Percentiles rank a stretch among this genome's conserved stretches.
Conservation (phyloP, 1,139 yeast genomes). For the Eremothecium sinecaudum region DNA sequence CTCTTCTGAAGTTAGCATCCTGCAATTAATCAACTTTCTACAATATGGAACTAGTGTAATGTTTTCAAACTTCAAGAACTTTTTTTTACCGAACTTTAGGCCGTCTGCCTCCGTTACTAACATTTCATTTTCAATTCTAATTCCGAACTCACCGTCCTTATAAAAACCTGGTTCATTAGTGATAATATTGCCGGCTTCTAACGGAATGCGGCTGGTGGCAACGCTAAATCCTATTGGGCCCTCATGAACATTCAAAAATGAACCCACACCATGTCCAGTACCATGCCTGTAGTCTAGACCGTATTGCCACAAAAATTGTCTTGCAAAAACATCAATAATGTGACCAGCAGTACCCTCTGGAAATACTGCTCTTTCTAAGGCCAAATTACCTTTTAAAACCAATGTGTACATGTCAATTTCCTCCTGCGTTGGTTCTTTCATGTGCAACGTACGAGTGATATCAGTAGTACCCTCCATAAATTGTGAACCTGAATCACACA, state of each 20-base stretch:
- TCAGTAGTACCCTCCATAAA: slow-evolving; percentile 94
- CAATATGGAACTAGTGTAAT: slow-evolving; percentile 88
- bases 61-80: slow-evolving; percentile 70
- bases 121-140: slow-evolving; percentile 79
- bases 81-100: slow-evolving; percentile 40
- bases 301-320: slow-evolving; percentile 77
- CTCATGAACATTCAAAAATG: slow-evolving; percentile 89
- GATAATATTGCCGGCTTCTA: slow-evolving; percentile 56
- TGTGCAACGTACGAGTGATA: slow-evolving; percentile 86
- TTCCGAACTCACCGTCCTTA: slow-evolving; percentile 87
- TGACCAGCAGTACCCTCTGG: slow-evolving; percentile 85
- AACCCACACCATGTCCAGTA: slow-evolving; percentile 96
- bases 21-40: slow-evolving; percentile 50
- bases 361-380: slow-evolving; percentile 65
- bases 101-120: slow-evolving; percentile 38
- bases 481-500: slow-evolving; percentile 92
- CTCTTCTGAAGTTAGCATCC: slow-evolving; percentile 55
- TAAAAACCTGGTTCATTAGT: slow-evolving; percentile 97
- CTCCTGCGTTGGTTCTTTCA: slow-evolving; percentile 56
- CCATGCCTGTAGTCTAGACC: slow-evolving; percentile 95
- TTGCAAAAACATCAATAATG: slow-evolving; percentile 75
- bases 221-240: slow-evolving; percentile 92
- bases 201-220: slow-evolving; percentile 34
- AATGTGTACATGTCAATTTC: slow-evolving; percentile 72
- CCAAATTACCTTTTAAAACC: slow-evolving; percentile 86